Evolutionary conservation across 306 rosid genomes (phyloP).

Genomic region (Crotalaria pallida): DNA sequence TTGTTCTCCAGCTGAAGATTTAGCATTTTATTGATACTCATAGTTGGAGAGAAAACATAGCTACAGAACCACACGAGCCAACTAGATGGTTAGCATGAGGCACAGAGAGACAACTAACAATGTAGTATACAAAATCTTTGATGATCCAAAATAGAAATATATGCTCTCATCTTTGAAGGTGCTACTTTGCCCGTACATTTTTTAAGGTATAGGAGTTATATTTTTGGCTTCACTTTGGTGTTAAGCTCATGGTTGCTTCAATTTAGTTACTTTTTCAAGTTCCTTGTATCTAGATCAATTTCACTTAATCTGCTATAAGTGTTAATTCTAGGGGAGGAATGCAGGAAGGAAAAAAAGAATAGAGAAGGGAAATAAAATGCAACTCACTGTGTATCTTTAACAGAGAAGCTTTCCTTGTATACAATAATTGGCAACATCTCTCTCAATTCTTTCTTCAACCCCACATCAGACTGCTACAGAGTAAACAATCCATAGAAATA

Average conservation of each 20-base stretch:
- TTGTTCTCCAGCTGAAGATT: neutral
- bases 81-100: neutral
- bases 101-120: neutral
- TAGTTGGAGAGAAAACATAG: neutral
- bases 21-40: neutral
- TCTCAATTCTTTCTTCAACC: slow-evolving; percentile 70
- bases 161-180: neutral
- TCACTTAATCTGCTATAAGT: neutral
- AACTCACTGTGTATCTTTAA: slow-evolving; percentile 75
- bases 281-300: neutral
- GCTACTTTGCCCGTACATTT: neutral
- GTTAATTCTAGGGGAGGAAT: neutral
- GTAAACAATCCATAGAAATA: neutral
- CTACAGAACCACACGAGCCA: neutral
- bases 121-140: neutral
- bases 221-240: neutral
- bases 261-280: neutral
- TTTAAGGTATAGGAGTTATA: neutral
- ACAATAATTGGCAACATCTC: slow-evolving; percentile 83
- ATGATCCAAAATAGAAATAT: neutral
- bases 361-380: neutral
- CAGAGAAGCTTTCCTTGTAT: slow-evolving; percentile 70
- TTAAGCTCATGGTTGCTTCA: neutral
- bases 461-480: slow-evolving; percentile 38
- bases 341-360: no score